Evolutionary conservation across 257 asterid species (phyloP).

Genomic region (Perilla frutescens): DNA sequence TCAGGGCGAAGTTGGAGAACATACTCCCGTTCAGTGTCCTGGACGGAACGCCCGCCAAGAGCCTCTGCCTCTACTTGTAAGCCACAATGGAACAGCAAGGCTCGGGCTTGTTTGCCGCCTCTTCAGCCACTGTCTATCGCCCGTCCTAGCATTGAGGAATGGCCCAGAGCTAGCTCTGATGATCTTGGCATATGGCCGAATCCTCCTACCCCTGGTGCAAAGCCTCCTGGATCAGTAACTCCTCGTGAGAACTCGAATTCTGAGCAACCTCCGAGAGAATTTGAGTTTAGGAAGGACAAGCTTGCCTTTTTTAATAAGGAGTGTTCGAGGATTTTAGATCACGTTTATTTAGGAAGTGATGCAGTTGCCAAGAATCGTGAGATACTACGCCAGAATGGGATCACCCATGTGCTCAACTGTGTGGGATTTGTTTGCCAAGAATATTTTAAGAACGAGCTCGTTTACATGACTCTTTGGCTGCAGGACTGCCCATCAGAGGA

Average conservation of each 20-base stretch:
- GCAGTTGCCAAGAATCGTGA: constrained; percentile 76
- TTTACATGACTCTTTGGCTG: constrained; percentile 90
- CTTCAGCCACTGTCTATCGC: constrained; percentile 83
- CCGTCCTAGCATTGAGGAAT: constrained; percentile 67
- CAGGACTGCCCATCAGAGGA: constrained; percentile 91
- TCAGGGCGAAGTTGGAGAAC: constrained; percentile 51
- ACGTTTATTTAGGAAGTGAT: constrained; percentile 80
- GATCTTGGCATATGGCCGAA: constrained; percentile 85
- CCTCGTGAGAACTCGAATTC: constrained; percentile 51
- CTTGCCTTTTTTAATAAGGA: constrained; percentile 86
- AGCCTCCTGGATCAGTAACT: constrained; percentile 50
- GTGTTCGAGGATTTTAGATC: constrained; percentile 77
- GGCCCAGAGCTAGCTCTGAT: constrained; percentile 91
- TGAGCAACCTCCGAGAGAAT: constrained; percentile 52
- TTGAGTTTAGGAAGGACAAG: constrained; percentile 65
- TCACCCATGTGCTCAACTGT: constrained; percentile 94
- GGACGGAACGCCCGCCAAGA: constrained; percentile 1
- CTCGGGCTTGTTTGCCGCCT: constrained; percentile 87
- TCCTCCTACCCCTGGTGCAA: constrained; percentile 76
- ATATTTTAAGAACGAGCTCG: constrained; percentile 76
- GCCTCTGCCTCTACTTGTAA: constrained; percentile 42
- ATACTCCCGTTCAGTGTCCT: constrained; percentile 58
- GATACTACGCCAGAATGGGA: constrained; percentile 61
- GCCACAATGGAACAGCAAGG: constrained; percentile 30
- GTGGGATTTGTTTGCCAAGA: constrained; percentile 84